These are phyloP conservation scores for Trypanosoma scelopori DNA, from an alignment of 208 protist genomes.

Conservation along the genomic window DNA sequence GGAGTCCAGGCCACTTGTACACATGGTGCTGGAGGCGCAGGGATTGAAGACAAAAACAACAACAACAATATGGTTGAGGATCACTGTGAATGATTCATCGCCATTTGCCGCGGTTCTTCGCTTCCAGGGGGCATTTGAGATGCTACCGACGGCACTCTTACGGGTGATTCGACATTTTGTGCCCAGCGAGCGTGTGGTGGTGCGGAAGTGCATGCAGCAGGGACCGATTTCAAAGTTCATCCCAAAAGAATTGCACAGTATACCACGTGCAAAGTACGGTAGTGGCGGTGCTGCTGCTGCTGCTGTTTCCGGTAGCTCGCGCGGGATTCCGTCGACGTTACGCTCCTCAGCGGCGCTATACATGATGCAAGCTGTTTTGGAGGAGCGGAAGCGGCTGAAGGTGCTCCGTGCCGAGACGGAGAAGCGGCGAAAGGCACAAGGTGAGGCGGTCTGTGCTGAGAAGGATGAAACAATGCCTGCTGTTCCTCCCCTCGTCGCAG, in stretches of 20 bases:
- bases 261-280: background rate
- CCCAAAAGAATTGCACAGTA: background rate
- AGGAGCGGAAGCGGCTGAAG: constrained; percentile 4
- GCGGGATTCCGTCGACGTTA: background rate
- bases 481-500: background rate
- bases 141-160: background rate
- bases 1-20: constrained; percentile 1
- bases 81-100: background rate
- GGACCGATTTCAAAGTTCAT: constrained; percentile 11
- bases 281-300: too few relatives aligned
- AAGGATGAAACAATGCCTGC: background rate
- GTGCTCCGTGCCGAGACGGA: background rate
- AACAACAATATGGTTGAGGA: constrained; percentile 13
- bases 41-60: background rate
- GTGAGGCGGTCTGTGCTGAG: background rate
- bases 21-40: constrained; percentile 2
- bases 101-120: constrained; percentile 22
- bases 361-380: constrained; percentile 1
- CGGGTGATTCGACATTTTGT: constrained; percentile 19
- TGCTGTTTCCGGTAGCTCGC: background rate
- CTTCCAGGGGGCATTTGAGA: constrained; percentile 5
- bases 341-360: background rate
- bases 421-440: background rate
- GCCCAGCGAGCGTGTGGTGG: background rate
- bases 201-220: constrained; percentile 2